Evolutionary conservation across 2,329 filamentous ascomycete species (phyloP).

Genomic region (Trichothecium roseum): DNA sequence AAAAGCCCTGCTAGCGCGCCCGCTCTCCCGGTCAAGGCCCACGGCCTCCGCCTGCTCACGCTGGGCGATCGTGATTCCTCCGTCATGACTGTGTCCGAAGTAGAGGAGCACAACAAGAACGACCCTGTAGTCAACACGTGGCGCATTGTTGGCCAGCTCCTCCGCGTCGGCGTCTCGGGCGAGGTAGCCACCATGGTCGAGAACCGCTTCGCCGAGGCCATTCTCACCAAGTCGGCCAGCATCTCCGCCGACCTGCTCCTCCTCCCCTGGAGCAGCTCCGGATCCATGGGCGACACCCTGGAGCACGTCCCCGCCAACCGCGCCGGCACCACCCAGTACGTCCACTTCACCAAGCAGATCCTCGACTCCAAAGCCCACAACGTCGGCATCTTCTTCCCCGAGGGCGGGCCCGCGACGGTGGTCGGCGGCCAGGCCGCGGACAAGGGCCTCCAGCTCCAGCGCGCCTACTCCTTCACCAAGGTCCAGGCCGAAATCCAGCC

Average conservation of each 20-base stretch:
- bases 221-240: conserved; percentile 60
- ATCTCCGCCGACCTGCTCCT: conserved; percentile 65
- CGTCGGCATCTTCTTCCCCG: conserved; percentile 71
- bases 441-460: conserved; percentile 27
- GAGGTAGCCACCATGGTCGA: conserved; percentile 73
- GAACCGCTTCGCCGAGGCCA: conserved; percentile 65
- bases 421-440: conserved; percentile 42
- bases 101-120: conserved; percentile 58
- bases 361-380: conserved; percentile 55
- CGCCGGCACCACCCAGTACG: conserved; percentile 41
- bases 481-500: conserved; percentile 42
- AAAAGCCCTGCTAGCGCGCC: conserved; percentile 6
- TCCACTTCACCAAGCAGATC: conserved; percentile 60
- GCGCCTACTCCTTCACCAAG: conserved; percentile 49
- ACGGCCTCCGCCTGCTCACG: conserved; percentile 77
- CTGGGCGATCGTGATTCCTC: conserved; percentile 88
- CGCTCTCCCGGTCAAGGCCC: conserved; percentile 50
- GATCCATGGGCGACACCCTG: conserved; percentile 53
- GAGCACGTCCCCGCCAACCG: conserved; percentile 22
- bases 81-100: conserved; percentile 86
- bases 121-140: conserved; percentile 91
- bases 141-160: conserved; percentile 74
- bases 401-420: conserved; percentile 23
- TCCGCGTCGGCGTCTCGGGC: conserved; percentile 74
- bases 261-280: conserved; percentile 83